Conservation (phyloP, 148 eudicot species). For the Diospyros kaki region DNA sequence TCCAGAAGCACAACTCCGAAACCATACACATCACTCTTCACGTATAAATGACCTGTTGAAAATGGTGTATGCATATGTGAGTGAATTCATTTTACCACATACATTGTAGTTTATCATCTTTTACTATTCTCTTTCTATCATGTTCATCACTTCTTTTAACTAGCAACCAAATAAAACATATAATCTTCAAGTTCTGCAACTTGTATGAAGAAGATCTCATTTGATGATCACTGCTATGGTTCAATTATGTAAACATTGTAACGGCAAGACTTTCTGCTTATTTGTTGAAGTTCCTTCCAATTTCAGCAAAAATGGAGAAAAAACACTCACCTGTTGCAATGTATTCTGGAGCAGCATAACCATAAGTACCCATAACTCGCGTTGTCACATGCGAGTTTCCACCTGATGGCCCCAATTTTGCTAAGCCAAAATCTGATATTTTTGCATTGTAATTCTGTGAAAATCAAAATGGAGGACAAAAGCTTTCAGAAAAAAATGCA, state of each 20-base stretch:
- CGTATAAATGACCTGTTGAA: slow-evolving; percentile 11
- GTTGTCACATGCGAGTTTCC: slow-evolving; percentile 15
- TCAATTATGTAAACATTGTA: not conserved
- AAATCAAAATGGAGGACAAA: not conserved
- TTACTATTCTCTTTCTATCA: not conserved
- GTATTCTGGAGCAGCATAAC: slow-evolving; percentile 71
- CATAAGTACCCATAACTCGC: slow-evolving; percentile 25
- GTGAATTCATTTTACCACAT: not conserved
- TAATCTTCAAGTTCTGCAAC: too few species aligned
- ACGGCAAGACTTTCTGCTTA: not conserved
- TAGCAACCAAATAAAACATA: too few species aligned
- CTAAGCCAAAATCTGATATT: slow-evolving; percentile 19
- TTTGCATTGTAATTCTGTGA: slow-evolving; percentile 48
- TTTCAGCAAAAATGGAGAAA: not conserved
- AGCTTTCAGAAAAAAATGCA: not conserved
- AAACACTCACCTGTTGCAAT: slow-evolving; percentile 47
- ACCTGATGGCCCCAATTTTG: slow-evolving; percentile 17
- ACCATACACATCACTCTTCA: slow-evolving; percentile 16
- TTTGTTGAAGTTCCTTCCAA: not conserved
- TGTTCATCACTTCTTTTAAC: too few species aligned
- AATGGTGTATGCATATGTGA: not conserved
- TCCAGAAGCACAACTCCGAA: slow-evolving; percentile 14
- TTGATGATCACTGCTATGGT: not conserved
- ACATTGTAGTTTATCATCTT: not conserved
- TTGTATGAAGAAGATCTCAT: not conserved